Evolutionary conservation across 352 stramenopile genomes (phyloP).

Genomic region (Pythium oligandrum): DNA sequence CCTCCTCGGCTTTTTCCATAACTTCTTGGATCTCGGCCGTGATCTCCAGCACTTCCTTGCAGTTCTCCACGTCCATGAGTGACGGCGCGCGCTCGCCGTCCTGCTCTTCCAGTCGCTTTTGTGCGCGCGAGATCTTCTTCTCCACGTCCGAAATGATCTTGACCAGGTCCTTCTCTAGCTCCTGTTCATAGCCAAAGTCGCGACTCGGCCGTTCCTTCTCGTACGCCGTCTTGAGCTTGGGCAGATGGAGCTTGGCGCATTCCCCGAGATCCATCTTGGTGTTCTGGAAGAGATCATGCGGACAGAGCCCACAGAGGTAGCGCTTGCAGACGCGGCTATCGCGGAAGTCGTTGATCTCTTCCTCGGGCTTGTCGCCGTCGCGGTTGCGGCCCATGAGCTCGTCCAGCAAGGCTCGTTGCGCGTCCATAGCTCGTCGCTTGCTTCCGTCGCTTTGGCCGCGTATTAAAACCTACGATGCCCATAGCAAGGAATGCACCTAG

Average conservation of each 20-base stretch:
- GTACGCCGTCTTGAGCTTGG: slow-evolving; percentile 61
- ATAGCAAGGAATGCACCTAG: too few species aligned
- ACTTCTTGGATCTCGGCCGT: slow-evolving; percentile 66
- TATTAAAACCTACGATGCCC: too few species aligned
- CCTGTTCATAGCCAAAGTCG: slow-evolving; percentile 67
- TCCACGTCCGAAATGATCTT: slow-evolving; percentile 69
- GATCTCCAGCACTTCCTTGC: slow-evolving; percentile 67
- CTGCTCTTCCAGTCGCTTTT: slow-evolving; percentile 68
- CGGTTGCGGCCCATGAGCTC: slow-evolving; percentile 90
- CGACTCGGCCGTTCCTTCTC: slow-evolving; percentile 25
- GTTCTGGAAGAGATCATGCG: slow-evolving; percentile 88
- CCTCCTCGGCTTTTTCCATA: slow-evolving; percentile 53
- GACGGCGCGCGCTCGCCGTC: slow-evolving; percentile 37
- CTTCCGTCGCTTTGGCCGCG: too few species aligned
- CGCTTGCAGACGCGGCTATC: slow-evolving; percentile 75
- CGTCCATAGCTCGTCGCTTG: slow-evolving; percentile 43
- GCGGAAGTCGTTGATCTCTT: slow-evolving; percentile 69
- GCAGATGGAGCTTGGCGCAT: slow-evolving; percentile 66
- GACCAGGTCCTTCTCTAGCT: slow-evolving; percentile 60
- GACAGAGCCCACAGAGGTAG: slow-evolving; percentile 80
- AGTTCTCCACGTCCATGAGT: slow-evolving; percentile 45
- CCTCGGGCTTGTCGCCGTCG: slow-evolving; percentile 80
- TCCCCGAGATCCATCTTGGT: slow-evolving; percentile 84
- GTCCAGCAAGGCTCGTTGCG: slow-evolving; percentile 83
- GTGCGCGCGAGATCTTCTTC: slow-evolving; percentile 70